phyloP scores from a whole-genome alignment of 768 basidiomycete genomes.

The Mrakia gelida region DNA sequence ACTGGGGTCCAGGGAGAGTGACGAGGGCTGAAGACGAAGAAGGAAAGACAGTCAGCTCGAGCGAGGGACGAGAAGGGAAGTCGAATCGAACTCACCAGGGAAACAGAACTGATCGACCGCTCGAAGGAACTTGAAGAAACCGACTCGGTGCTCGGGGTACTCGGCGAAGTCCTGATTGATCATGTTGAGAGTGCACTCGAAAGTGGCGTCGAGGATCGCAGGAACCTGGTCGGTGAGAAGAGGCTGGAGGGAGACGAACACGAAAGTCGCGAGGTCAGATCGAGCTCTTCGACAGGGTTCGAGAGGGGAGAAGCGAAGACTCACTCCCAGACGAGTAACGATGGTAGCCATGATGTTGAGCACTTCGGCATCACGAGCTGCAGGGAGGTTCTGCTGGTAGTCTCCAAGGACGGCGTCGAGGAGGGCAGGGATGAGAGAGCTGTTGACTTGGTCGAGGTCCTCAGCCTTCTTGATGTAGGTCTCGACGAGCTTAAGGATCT shows the following conservation, averaged over 20 bases:
- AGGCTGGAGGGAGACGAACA: slow-evolving; percentile 49
- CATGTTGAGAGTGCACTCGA: slow-evolving; percentile 95
- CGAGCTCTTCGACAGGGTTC: neutral
- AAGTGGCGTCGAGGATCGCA: slow-evolving; percentile 91
- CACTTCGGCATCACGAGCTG: slow-evolving; percentile 92
- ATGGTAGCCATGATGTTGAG: slow-evolving; percentile 96
- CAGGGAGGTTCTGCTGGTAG: slow-evolving; percentile 88
- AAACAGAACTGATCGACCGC: slow-evolving; percentile 91
- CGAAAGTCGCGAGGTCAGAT: neutral
- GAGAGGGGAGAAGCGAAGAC: slow-evolving; percentile 41
- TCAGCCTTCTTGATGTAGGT: slow-evolving; percentile 97
- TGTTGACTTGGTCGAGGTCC: slow-evolving; percentile 87
- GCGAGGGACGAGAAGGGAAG: slow-evolving; percentile 11
- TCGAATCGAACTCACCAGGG: slow-evolving; percentile 48
- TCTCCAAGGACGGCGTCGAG: slow-evolving; percentile 97
- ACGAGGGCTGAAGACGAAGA: slow-evolving; percentile 58
- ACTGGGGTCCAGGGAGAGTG: slow-evolving; percentile 80
- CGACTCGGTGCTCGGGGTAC: slow-evolving; percentile 93
- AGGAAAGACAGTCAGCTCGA: slow-evolving; percentile 10
- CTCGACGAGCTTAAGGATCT: slow-evolving; percentile 94
- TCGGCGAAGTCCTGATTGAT: slow-evolving; percentile 99
- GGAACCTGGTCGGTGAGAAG: slow-evolving; percentile 89
- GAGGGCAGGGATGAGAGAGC: slow-evolving; percentile 86
- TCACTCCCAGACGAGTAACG: slow-evolving; percentile 76
- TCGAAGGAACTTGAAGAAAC: slow-evolving; percentile 92